Base-by-base conservation (phyloP, 2,329 filamentous ascomycete species). In the Leptosphaerulina australis region DNA sequence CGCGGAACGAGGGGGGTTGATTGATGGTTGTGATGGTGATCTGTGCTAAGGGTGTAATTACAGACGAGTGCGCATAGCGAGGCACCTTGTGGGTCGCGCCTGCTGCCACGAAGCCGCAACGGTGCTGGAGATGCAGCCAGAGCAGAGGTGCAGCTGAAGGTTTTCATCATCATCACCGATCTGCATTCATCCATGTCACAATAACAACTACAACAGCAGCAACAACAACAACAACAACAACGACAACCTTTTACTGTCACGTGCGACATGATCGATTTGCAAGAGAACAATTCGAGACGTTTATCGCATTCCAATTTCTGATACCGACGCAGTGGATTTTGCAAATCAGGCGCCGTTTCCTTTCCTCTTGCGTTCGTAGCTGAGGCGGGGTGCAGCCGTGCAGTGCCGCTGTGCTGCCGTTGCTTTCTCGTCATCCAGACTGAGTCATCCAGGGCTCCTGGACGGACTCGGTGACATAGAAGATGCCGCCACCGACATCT, bases 381-480 rank as follows among this genome's bases (percentile, higher is more conserved):
- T 38, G 30, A 28, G 38, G 50, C 31, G 38, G 50, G 50, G 50
- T 47, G 50, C 50, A 47, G 50, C 50, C 44, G 53, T 50, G 25
- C 28, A 58, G 49, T 50, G 46, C 46, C 46, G 46, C 21, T 56
- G 21, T 26, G 15, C 25, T 49, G 45, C 59, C 60, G 61, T 51
- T 51, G 37, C 53, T 59, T 69, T 68, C 52, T 69, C 62, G 64
- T 56, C 46, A 45, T 39, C 46, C 53, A 36, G 45, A 53, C 50
- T 64, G 60, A 65, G 30, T 62, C 59, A 63, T 53, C 62, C 20
- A 47, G n/a, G 12, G 10, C 21, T 36, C 35, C 31, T 41, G 14
- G 41, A 50, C 56, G 44, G 50, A 34, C 56, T 56, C 62, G 60
- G 62, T 58, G 59, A 49, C 53, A 56, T 44, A 35, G 50, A 36